Evolutionary conservation across 108 stramenopile genomes (phyloP), one percentile per base, ranked within the genome.

Genomic region (Discostella stelligeroides): DNA sequence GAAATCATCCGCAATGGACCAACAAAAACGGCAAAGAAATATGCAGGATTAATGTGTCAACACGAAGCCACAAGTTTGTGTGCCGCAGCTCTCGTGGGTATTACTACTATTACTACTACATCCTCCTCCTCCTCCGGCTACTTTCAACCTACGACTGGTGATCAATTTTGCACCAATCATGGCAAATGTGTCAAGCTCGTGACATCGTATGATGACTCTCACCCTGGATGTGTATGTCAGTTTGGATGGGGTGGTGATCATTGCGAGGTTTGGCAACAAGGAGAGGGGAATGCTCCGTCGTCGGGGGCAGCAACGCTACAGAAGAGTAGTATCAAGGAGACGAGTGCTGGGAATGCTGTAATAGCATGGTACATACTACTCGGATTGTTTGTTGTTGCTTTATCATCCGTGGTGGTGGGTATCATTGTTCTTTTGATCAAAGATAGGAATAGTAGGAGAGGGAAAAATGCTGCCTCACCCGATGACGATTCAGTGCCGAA

Each of bases 141-240:
- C 1, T 50, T 8, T 15, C 48, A 21, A 21, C 51, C 1, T 15
- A 25, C 49, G 25, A 20, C 6, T 15, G 42, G 41, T 55, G 14
- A 67, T 41, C 66, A 67, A 28, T 67, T 55, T 55, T 67, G 66
- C 38, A 56, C 66, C 37, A 67, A 67, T 56, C 66, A 67, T 29
- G 66, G 66, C 20, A 41, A 37, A 20, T 67, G 66, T 55, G 54
- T 55, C 27, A 67, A 55, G 38, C 38, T 55, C 23, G 66, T 67
- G 12, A 34, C 34, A 34, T n/a, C 23, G n/a, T 50, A 55, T 30
- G 65, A 53, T 11, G 53, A 40, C 18, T 51, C 53, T 24, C 66
- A 67, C 43, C 66, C 66, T 7, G 54, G 54, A 67, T 67, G 66
- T 24, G 51, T 55, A 6, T 67, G 66, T 27, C 39, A 40, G 27